These are phyloP conservation scores for Verbena officinalis DNA, from an alignment of 257 asterid species.

Conservation along the genomic window DNA sequence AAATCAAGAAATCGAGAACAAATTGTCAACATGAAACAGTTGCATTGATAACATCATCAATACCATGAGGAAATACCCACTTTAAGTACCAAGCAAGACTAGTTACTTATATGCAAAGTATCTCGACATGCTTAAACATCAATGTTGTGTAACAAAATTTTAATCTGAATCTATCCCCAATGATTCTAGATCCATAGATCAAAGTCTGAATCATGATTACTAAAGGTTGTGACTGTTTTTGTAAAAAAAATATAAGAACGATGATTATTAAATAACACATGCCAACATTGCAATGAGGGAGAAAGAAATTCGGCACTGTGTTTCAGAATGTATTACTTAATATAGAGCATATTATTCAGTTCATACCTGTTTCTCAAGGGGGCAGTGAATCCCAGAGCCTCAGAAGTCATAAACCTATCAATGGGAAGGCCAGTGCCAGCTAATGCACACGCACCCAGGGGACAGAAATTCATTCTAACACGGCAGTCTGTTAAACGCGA, in stretches of 20 bases:
- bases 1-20: conserved; percentile 5
- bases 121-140: conserved; percentile 1
- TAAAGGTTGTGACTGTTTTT: too few relatives aligned
- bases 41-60: not conserved
- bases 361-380: conserved; percentile 93
- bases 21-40: not conserved
- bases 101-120: conserved; percentile 1
- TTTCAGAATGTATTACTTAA: not conserved
- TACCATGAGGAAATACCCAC: not conserved
- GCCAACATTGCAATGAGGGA: not conserved
- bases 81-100: not conserved
- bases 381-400: conserved; percentile 85
- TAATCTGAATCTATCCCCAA: not conserved
- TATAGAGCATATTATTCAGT: conserved; percentile 5
- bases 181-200: not conserved
- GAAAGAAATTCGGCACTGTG: not conserved
- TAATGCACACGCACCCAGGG: conserved; percentile 97
- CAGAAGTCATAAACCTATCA: conserved; percentile 96
- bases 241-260: not conserved
- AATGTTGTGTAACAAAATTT: not conserved
- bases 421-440: conserved; percentile 99
- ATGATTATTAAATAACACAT: not conserved
- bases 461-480: conserved; percentile 79
- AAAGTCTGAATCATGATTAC: not conserved
- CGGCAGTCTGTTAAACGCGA: conserved; percentile 84